These are phyloP conservation scores for Priceomyces melissophilus DNA, from an alignment of 805 yeast genomes.

Conservation along the genomic window DNA sequence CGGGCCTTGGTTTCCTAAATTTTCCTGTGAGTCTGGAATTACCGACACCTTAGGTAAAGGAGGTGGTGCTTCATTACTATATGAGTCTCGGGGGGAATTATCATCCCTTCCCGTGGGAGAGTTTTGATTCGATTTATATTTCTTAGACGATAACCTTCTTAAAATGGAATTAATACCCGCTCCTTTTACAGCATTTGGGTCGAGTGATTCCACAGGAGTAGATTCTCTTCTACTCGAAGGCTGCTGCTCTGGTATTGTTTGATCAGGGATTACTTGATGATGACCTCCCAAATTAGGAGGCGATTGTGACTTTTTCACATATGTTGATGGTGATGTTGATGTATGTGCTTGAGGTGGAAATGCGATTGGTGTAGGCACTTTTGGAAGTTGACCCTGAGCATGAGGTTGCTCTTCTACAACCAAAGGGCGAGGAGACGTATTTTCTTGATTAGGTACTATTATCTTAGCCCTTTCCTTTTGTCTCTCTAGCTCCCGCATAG, in stretches of 20 bases:
- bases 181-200: constrained; percentile 26
- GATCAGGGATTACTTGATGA: constrained; percentile 13
- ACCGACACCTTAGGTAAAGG: constrained; percentile 8
- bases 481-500: constrained; percentile 11
- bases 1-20: constrained; percentile 11
- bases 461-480: not conserved
- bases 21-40: constrained; percentile 11
- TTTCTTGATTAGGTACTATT: not conserved
- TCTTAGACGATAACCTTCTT: constrained; percentile 35
- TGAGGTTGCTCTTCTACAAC: not conserved
- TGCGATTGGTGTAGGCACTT: constrained; percentile 16
- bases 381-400: constrained; percentile 7
- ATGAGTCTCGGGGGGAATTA: constrained; percentile 5
- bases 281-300: constrained; percentile 6
- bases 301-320: constrained; percentile 12
- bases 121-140: constrained; percentile 13
- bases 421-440: not conserved
- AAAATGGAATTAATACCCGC: constrained; percentile 34
- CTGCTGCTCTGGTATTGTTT: constrained; percentile 18
- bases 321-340: constrained; percentile 15
- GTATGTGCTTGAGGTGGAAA: constrained; percentile 43
- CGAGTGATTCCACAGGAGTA: constrained; percentile 25
- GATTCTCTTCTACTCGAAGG: constrained; percentile 23
- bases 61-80: constrained; percentile 9
- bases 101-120: constrained; percentile 8